phyloP scores from a whole-genome alignment of 1,284 basidiomycete species.

The Leccinum subatratum region DNA sequence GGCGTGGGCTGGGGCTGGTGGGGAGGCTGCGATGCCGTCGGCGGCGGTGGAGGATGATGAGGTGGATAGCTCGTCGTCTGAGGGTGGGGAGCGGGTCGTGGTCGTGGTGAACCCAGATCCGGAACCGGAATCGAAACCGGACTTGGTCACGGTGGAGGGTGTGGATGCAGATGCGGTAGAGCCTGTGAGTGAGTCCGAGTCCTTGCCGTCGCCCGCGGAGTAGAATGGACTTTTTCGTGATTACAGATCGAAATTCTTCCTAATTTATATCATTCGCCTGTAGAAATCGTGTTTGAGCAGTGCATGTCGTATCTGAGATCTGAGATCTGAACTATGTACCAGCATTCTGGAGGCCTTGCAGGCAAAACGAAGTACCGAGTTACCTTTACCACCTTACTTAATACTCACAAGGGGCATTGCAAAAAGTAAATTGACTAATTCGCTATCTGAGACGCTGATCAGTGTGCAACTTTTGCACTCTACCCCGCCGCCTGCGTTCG shows the following conservation, averaged over 20 bases:
- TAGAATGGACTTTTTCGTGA: too few species aligned
- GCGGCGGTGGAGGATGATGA: not conserved
- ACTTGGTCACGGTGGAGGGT: not conserved
- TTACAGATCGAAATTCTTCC: too few species aligned
- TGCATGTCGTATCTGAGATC: too few species aligned
- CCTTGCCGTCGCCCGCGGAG: not conserved
- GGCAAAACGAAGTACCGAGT: too few species aligned
- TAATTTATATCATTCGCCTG: too few species aligned
- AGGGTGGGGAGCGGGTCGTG: slow-evolving; percentile 16
- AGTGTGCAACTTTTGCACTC: not conserved
- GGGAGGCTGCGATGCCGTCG: not conserved
- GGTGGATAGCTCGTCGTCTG: not conserved
- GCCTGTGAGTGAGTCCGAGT: not conserved
- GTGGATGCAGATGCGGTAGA: slow-evolving; percentile 1
- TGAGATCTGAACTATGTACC: too few species aligned
- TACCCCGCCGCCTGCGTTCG: slow-evolving; percentile 59
- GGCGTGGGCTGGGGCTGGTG: not conserved
- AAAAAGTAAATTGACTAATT: too few species aligned
- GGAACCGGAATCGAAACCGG: not conserved
- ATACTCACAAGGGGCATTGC: too few species aligned
- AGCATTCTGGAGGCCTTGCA: too few species aligned
- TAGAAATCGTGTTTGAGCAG: too few species aligned
- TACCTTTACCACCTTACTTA: too few species aligned
- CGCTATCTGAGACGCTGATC: too few species aligned
- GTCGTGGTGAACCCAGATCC: slow-evolving; percentile 10